Evolutionary conservation across 75 land plant species (phyloP), one percentile per base, ranked within the genome.

Genomic region (Cupressus sempervirens): DNA sequence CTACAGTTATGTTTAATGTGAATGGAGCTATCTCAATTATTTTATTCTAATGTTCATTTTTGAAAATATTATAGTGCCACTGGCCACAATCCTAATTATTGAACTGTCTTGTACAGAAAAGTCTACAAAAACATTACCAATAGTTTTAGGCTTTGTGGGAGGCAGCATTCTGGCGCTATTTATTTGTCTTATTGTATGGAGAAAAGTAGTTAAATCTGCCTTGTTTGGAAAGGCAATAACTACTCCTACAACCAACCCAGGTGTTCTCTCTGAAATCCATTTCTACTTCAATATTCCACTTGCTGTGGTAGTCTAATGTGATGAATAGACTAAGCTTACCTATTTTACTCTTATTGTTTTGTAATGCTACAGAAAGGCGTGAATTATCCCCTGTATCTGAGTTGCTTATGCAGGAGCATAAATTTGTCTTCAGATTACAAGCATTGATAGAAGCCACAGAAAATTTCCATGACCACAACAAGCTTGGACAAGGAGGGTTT

Each of bases 401-500:
- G 76, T 32, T 15, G 14, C 76, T 73, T 30, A 73, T 13, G 34
- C 76, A 73, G 3, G 18, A 73, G 13, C 76, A 56, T 18, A 4
- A 73, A 13, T 32, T 73, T 73, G 0, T 73, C 38, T 73, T 73
- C 0, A 30, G 18, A 16, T 34, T 73, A 73, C 34, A 73, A 35
- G 76, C 14, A 34, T 34, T 73, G 18, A 12, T 14, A 73, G 76
- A 73, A 30, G 34, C 40, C 3, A 73, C 76, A 15, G 40, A 46
- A 20, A 36, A 74, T 23, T 74, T 74, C 41, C 83, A 84, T 74
- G 76, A 65, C 23, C 74, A 20, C 14, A 84, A 84, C 18, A 84
- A 84, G 29, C 41, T 84, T 40, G 85, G 85, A 76, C 30, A 84
- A 16, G 85, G 85, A 34, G 75, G 80, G 8, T 84, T 84, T 36